A percentile compares a stretch with the other conserved stretches of the same genome.
Conservation (phyloP, 345 rosid species). For the Microthlaspi erraticum region DNA sequence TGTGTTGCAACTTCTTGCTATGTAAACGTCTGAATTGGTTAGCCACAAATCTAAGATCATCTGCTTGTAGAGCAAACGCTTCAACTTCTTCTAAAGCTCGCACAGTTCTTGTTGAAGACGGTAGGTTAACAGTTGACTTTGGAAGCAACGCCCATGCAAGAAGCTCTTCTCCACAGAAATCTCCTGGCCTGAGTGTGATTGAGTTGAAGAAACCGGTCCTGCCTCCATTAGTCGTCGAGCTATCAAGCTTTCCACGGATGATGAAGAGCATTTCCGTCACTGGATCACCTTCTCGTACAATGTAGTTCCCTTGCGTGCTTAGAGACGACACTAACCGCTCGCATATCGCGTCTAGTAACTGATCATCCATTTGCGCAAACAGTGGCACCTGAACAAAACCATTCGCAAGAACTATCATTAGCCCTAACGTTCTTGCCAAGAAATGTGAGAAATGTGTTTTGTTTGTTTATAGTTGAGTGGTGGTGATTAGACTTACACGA, state of each 20-base stretch:
- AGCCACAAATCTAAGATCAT: constrained; percentile 69
- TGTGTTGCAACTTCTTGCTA: constrained; percentile 69
- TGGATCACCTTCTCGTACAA: constrained; percentile 71
- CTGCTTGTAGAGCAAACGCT: constrained; percentile 67
- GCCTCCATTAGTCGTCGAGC: constrained; percentile 73
- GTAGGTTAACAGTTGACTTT: constrained; percentile 56
- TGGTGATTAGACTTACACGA: constrained; percentile 66
- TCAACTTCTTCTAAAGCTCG: constrained; percentile 62
- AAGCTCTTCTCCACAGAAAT: constrained; percentile 72
- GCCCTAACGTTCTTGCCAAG: background rate
- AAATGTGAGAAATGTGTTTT: background rate
- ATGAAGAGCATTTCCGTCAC: constrained; percentile 65
- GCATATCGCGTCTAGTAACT: constrained; percentile 69
- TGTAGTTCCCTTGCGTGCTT: constrained; percentile 64
- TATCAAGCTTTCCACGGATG: constrained; percentile 62
- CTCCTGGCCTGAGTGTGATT: constrained; percentile 61
- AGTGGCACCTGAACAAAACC: constrained; percentile 54
- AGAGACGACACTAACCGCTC: constrained; percentile 62
- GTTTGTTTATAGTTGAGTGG: background rate
- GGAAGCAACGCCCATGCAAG: constrained; percentile 73
- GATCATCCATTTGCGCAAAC: constrained; percentile 74
- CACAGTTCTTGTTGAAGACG: constrained; percentile 70
- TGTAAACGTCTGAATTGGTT: constrained; percentile 67
- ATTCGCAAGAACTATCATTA: background rate
- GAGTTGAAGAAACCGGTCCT: constrained; percentile 67